These are phyloP conservation scores for Stagonosporopsis chrysanthemi DNA, from an alignment of 2,329 filamentous ascomycete species.

Conservation along the genomic window DNA sequence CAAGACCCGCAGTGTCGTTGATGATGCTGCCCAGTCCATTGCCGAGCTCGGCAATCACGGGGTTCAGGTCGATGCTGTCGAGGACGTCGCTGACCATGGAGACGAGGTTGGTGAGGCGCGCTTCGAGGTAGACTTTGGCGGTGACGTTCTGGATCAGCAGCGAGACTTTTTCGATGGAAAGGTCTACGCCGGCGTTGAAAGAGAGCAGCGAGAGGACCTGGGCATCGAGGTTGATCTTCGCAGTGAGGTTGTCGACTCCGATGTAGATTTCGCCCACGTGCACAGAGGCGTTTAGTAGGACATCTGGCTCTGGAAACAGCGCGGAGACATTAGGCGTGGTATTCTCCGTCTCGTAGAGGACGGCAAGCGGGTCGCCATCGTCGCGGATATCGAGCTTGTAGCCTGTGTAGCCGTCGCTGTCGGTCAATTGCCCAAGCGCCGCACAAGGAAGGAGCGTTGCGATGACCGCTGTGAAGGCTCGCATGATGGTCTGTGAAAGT, in stretches of 20 bases:
- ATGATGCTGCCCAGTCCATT: slow-evolving; percentile 59
- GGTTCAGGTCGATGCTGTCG: slow-evolving; percentile 67
- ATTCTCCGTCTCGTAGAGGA: slow-evolving; percentile 62
- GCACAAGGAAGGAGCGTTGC: slow-evolving; percentile 45
- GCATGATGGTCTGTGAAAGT: slow-evolving; percentile 25
- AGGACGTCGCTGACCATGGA: slow-evolving; percentile 67
- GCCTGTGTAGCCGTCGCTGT: slow-evolving; percentile 61
- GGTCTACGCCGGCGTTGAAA: slow-evolving; percentile 68
- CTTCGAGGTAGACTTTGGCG: slow-evolving; percentile 66
- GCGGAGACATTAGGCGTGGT: slow-evolving; percentile 54
- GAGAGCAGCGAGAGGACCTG: slow-evolving; percentile 65
- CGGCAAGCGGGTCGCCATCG: slow-evolving; percentile 59
- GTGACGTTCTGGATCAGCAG: slow-evolving; percentile 66
- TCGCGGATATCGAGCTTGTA: slow-evolving; percentile 60
- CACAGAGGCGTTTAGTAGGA: slow-evolving; percentile 67
- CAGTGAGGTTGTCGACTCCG: slow-evolving; percentile 66
- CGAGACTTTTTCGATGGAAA: slow-evolving; percentile 64
- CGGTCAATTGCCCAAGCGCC: slow-evolving; percentile 42
- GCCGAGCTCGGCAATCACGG: slow-evolving; percentile 64
- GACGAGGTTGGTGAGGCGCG: slow-evolving; percentile 66
- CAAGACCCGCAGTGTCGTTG: slow-evolving; percentile 46
- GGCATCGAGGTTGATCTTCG: slow-evolving; percentile 67
- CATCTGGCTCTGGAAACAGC: slow-evolving; percentile 61
- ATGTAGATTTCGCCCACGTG: slow-evolving; percentile 66
- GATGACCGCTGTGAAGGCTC: slow-evolving; percentile 34